These are phyloP conservation scores for Nakaseomyces kungkrabaensis DNA, from an alignment of 1,139 yeast species.

Conservation along the genomic window DNA sequence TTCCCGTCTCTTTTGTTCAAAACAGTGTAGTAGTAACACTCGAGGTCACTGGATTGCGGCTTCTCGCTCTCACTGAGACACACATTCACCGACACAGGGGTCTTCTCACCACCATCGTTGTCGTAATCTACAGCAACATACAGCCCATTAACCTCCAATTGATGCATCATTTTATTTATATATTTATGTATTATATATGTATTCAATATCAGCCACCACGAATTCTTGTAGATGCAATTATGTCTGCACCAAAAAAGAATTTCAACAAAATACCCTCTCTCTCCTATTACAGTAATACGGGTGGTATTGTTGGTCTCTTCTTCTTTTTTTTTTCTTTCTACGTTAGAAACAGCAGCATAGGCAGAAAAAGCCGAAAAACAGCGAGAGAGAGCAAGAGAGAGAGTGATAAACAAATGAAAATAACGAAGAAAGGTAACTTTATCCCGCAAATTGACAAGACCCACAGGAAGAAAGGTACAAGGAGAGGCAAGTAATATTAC, in stretches of 20 bases:
- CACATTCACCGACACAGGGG: background rate
- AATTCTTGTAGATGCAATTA: background rate
- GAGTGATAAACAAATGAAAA: too few relatives aligned
- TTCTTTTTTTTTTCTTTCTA: too few relatives aligned
- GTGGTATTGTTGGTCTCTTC: too few relatives aligned
- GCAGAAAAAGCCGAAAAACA: too few relatives aligned
- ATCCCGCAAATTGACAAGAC: too few relatives aligned
- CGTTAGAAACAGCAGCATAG: too few relatives aligned
- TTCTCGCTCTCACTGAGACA: background rate
- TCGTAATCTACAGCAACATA: background rate
- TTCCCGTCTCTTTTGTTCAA: constrained; percentile 6
- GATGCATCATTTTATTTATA: background rate
- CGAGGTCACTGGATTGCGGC: background rate
- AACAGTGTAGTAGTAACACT: constrained; percentile 5
- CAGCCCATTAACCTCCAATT: background rate
- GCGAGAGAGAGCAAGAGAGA: too few relatives aligned
- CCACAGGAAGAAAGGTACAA: too few relatives aligned
- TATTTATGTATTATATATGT: background rate
- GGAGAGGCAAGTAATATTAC: background rate
- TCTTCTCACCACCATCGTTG: background rate
- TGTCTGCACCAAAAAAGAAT: too few relatives aligned
- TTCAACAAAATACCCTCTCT: background rate
- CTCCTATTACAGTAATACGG: background rate
- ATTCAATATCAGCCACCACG: background rate
- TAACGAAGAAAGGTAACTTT: too few relatives aligned